A percentile compares a stretch with the other conserved stretches of the same genome.
These are phyloP conservation scores for Clausena lansium DNA, from an alignment of 345 rosid species.

Conservation along the genomic window DNA sequence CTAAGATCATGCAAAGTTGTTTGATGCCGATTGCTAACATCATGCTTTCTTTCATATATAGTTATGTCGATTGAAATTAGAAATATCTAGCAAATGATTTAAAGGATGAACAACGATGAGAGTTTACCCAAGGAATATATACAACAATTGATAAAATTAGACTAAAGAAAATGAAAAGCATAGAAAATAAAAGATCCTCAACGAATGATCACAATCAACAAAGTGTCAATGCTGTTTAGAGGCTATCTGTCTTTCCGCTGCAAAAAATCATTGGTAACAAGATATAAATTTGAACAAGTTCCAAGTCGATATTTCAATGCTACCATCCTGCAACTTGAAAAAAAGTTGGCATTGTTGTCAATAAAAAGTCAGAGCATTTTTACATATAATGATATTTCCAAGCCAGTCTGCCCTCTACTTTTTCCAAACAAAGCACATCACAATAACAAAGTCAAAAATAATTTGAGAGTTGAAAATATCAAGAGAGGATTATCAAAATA, in stretches of 20 bases:
- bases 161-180: not conserved
- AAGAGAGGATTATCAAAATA: not conserved
- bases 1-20: not conserved
- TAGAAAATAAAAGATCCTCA: not conserved
- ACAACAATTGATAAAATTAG: not conserved
- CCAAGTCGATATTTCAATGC: not conserved
- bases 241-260: not conserved
- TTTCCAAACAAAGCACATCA: not conserved
- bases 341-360: not conserved
- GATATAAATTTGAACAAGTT: not conserved
- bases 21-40: not conserved
- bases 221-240: not conserved
- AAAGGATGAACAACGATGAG: not conserved
- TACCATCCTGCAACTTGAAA: not conserved
- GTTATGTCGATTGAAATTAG: not conserved
- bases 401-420: not conserved
- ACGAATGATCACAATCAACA: not conserved
- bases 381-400: not conserved
- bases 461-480: not conserved
- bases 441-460: conserved; percentile 1
- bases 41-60: not conserved
- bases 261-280: not conserved
- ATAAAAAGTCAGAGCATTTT: not conserved
- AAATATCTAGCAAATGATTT: not conserved
- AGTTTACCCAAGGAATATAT: too few relatives aligned